These are phyloP conservation scores for Pleurotus eryngii DNA, from an alignment of 768 basidiomycete species.

Conservation along the genomic window DNA sequence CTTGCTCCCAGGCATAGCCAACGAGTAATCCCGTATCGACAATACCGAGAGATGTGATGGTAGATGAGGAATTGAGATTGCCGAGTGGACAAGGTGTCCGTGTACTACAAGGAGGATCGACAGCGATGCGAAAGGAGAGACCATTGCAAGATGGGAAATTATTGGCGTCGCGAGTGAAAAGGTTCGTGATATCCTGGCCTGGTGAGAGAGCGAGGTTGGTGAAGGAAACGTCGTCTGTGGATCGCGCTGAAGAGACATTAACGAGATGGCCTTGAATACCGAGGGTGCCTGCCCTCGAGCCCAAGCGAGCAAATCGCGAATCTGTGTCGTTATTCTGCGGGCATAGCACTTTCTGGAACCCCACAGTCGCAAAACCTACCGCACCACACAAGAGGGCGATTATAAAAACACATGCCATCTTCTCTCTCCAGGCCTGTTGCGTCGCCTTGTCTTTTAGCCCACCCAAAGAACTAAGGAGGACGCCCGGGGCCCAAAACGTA, in stretches of 20 bases:
- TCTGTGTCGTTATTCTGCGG: slow-evolving; percentile 50
- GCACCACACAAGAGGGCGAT: slow-evolving; percentile 71
- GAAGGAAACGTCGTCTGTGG: slow-evolving; percentile 56
- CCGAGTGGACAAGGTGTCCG: slow-evolving; percentile 65
- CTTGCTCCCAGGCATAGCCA: slow-evolving; percentile 92
- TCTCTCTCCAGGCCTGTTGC: slow-evolving; percentile 96
- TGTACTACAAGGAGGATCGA: slow-evolving; percentile 67
- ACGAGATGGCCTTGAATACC: slow-evolving; percentile 75
- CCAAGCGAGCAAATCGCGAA: slow-evolving; percentile 51
- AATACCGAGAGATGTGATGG: slow-evolving; percentile 60
- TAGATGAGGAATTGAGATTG: slow-evolving; percentile 50
- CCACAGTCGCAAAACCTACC: slow-evolving; percentile 92
- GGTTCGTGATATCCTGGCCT: slow-evolving; percentile 88
- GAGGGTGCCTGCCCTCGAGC: slow-evolving; percentile 57
- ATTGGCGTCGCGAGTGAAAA: slow-evolving; percentile 70
- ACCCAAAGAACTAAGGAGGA: slow-evolving; percentile 68
- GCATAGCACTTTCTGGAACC: slow-evolving; percentile 90
- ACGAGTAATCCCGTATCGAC: slow-evolving; percentile 63
- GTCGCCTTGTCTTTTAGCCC: slow-evolving; percentile 77
- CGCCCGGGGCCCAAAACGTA: slow-evolving; percentile 89
- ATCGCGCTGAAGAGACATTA: slow-evolving; percentile 60
- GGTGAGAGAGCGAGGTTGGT: slow-evolving; percentile 49
- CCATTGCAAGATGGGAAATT: slow-evolving; percentile 64
- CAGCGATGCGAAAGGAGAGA: slow-evolving; percentile 63
- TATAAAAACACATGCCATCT: slow-evolving; percentile 87